Conservation (phyloP, 139 green algal species). For the Chlamydomonas applanata region DNA sequence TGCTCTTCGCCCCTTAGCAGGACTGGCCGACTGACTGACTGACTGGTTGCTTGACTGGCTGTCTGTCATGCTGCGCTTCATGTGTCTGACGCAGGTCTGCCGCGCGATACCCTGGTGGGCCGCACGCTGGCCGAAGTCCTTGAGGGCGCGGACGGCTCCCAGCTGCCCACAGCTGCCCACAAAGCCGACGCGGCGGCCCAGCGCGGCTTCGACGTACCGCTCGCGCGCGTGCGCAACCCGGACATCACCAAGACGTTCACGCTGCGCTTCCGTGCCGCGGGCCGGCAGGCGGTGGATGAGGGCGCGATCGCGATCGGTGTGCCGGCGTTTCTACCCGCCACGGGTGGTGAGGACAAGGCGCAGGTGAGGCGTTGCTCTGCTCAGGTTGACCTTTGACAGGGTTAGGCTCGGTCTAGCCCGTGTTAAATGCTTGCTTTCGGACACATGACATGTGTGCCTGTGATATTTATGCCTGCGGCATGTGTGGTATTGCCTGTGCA, state of each 20-base stretch:
- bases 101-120: constrained; percentile 26
- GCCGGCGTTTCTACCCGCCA: background rate
- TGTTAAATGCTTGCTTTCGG: too few species aligned
- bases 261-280: constrained; percentile 20
- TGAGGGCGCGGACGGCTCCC: background rate
- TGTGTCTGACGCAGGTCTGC: constrained; percentile 14
- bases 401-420: too few species aligned
- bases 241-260: constrained; percentile 3
- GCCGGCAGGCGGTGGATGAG: constrained; percentile 7
- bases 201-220: constrained; percentile 8
- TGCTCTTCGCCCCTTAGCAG: too few species aligned
- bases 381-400: too few species aligned
- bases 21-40: too few species aligned
- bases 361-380: background rate
- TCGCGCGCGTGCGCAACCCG: constrained; percentile 1
- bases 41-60: too few species aligned
- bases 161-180: constrained; percentile 15
- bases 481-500: too few species aligned
- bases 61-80: too few species aligned
- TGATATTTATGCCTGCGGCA: too few species aligned
- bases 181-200: background rate
- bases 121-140: constrained; percentile 22
- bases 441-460: too few species aligned
- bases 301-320: constrained; percentile 11
- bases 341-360: background rate